phyloP scores from a whole-genome alignment of 257 asterid genomes.

The Lithospermum erythrorhizon region DNA sequence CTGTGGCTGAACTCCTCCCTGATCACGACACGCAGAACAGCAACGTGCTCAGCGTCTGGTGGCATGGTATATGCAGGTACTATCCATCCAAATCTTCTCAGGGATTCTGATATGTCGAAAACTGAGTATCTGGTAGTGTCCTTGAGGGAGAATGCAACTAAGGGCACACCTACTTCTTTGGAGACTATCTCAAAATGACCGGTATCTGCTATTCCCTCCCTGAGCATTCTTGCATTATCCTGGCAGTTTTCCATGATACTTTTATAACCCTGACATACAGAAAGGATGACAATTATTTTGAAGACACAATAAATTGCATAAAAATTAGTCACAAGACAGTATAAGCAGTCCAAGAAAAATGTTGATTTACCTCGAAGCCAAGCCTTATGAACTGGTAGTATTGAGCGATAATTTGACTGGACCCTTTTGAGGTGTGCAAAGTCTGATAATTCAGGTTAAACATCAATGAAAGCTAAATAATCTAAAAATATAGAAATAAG shows the following conservation, averaged over 20 bases:
- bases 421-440: slow-evolving; percentile 31
- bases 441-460: not conserved
- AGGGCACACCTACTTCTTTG: slow-evolving; percentile 7
- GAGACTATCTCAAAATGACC: slow-evolving; percentile 9
- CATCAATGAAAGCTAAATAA: not conserved
- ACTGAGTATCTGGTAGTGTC: slow-evolving; percentile 3
- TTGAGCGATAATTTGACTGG: slow-evolving; percentile 60
- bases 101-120: slow-evolving; percentile 6
- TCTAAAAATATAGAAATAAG: no score
- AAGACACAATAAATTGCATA: no score
- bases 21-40: slow-evolving; percentile 8
- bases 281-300: no score
- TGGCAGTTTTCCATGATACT: slow-evolving; percentile 1
- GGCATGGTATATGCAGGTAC: slow-evolving; percentile 12
- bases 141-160: slow-evolving; percentile 9
- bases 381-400: slow-evolving; percentile 80
- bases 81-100: slow-evolving; percentile 8
- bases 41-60: slow-evolving; percentile 2
- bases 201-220: not conserved
- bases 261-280: slow-evolving; percentile 5
- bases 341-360: not conserved
- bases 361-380: slow-evolving; percentile 60
- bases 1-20: slow-evolving; percentile 1
- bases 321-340: no score
- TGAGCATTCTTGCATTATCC: slow-evolving; percentile 8